Base-by-base conservation (phyloP, 2,329 filamentous ascomycete genomes). In the Nigrospora osmanthi region DNA sequence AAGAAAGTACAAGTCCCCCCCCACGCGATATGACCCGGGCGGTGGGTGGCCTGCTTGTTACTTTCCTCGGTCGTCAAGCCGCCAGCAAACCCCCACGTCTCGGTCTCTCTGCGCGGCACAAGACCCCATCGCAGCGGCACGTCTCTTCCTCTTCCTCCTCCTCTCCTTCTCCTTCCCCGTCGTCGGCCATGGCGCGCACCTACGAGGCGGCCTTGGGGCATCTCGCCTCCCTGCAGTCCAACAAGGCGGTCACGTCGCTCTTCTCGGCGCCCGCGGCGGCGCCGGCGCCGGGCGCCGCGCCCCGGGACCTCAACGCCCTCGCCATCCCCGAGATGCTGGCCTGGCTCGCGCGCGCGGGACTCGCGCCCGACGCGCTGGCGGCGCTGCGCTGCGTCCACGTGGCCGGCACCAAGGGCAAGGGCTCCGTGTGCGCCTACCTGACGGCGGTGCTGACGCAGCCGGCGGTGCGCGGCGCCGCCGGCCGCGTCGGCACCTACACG, bases 331-430 rank as follows among this genome's bases (percentile, higher is more conserved):
- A 95, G 62, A 91, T 93, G 77, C 69, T 83, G 28, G 77, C 81
- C 54, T 95, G 87, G 85, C 80, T 87, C 52, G 70, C 67, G 38
- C 84, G 84, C 49, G 81, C 87, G 44, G 88, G 88, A 40, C 87
- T 95, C 65, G 68, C 83, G 65, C 62, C 63, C 2, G 44, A 55
- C 0, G 68, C 71, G 51, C 67, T 78, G 23, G 55, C 63, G 12
- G 52, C 57, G 4, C 63, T 76, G 42, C 66, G 64, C 14, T 75
- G 73, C 52, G 80, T 97, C 49, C 91, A 97, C 61, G 81, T 97
- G 38, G 87, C 91, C 1, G 91, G 91, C 12, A 96, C 90, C 5
- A 97, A 96, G 63, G 91, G 91, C 48, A 97, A 96, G 64, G 90
- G 90, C 35, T 93, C 87, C 3, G 89, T 89, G 1, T 88, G 86